Evolutionary conservation across 768 basidiomycete genomes (phyloP).

Genomic region (Leucocoprinus leucothites): DNA sequence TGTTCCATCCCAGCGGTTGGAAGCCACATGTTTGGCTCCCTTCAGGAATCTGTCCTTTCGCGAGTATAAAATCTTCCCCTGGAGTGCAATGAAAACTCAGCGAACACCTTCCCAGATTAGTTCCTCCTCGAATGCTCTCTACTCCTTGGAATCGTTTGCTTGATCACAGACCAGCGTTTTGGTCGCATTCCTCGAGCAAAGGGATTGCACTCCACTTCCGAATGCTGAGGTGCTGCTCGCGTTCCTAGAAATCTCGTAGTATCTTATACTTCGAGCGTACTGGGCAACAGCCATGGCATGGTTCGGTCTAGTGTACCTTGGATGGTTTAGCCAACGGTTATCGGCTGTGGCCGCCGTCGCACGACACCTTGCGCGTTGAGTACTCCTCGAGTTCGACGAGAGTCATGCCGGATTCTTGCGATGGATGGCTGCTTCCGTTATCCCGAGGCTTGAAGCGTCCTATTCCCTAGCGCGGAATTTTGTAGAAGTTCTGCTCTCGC

Average conservation of each 20-base stretch:
- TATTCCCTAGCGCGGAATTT: not conserved
- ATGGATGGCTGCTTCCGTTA: constrained; percentile 14
- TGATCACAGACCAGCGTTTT: too few relatives aligned
- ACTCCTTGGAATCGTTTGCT: not conserved
- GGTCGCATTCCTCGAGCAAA: not conserved
- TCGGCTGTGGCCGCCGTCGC: constrained; percentile 9
- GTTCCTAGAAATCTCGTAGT: too few relatives aligned
- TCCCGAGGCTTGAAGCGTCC: constrained; percentile 1
- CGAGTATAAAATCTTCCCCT: not conserved
- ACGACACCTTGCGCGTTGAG: constrained; percentile 4
- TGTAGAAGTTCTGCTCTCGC: not conserved
- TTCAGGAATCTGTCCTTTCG: not conserved
- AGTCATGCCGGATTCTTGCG: constrained; percentile 11
- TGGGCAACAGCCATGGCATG: not conserved
- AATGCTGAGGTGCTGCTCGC: too few relatives aligned
- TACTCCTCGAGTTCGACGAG: constrained; percentile 9
- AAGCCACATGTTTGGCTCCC: not conserved
- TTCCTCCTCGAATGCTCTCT: not conserved
- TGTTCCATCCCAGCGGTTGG: not conserved
- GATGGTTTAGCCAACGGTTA: constrained; percentile 7
- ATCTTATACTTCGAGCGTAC: too few relatives aligned
- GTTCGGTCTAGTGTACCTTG: not conserved
- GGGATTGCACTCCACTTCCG: too few relatives aligned
- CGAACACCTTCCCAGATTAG: not conserved
- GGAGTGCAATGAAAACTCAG: not conserved